Base-by-base conservation (phyloP, 306 rosid species). In the Crotalaria pallida region DNA sequence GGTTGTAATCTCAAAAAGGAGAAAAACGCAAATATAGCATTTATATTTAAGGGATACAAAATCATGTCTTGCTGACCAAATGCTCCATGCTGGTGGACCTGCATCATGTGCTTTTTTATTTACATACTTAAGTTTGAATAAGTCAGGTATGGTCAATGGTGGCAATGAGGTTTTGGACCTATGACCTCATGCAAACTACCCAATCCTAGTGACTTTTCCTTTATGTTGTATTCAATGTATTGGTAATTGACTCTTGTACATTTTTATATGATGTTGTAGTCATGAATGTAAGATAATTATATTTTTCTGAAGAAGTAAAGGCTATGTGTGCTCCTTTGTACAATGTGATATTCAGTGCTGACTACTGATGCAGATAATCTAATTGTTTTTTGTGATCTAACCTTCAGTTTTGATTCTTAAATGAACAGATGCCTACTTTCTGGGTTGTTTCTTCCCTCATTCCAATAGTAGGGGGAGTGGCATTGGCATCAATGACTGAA, bases 391-490 rank as follows among this genome's bases (percentile, higher is more conserved):
- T 58, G 55, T 63, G 6, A 69, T 74, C 78, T 82, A 66, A 85
- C 63, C 26, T 52, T 71, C 52, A 79, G 3, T 83, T 74, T 84
- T 77, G 1, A 71, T 65, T 62, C 76, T 76, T 58, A 49, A 72
- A 74, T 87, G 67, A 79, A 59, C 86, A 94, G 97, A 67, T 26
- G 80, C 96, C 97, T 5, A 78, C 73, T 80, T 50, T 87, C 3
- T 84, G 94, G 97, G 89, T 87, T 67, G 87, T 90, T 90, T 74
- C 91, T 49, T 90, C 98, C 57, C 92, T 94, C 43, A 13, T 90
- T n/a, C 97, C 95, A 29, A 86, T 94, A 76, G 89, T 87, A n/a
- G 95, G 97, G 27, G 98, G 97, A 74, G 98, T 90, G 82, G 92
- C 81, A 74, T 41, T 94, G 73, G 92, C 96, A 61, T 94, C 98